Conservation (phyloP, 495 filamentous ascomycete species). For the Podospora pseudoanserina region DNA sequence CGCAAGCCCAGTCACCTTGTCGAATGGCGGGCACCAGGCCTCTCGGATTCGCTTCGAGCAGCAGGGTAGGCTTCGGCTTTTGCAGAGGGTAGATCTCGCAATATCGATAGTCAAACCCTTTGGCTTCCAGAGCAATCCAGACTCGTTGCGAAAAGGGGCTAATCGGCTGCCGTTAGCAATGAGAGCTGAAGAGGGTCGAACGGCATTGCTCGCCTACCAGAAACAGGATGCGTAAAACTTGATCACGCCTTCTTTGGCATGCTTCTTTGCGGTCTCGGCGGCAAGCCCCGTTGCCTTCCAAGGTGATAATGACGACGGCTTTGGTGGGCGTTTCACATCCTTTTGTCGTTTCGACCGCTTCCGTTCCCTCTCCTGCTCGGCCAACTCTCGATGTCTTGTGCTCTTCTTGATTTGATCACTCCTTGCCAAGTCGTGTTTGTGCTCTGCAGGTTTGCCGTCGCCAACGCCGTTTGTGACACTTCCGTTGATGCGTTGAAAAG, state of each 20-base stretch:
- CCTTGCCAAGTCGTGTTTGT: conserved; percentile 73
- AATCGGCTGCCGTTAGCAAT: background rate
- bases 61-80: conserved; percentile 62
- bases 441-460: conserved; percentile 50
- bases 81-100: conserved; percentile 86
- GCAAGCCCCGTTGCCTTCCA: conserved; percentile 80
- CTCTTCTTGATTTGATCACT: conserved; percentile 87
- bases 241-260: conserved; percentile 64
- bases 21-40: conserved; percentile 81
- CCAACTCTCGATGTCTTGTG: conserved; percentile 63
- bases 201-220: conserved; percentile 54
- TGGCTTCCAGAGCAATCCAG: conserved; percentile 92
- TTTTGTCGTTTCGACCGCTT: conserved; percentile 62
- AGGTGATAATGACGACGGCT: conserved; percentile 35
- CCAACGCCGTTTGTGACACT: conserved; percentile 69
- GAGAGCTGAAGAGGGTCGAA: conserved; percentile 3
- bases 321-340: conserved; percentile 58
- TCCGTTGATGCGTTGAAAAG: conserved; percentile 73
- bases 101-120: conserved; percentile 82
- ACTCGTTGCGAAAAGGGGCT: conserved; percentile 82
- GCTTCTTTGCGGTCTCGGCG: conserved; percentile 66
- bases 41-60: conserved; percentile 84
- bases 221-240: conserved; percentile 90
- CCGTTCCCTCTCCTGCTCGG: conserved; percentile 64
- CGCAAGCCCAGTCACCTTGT: conserved; percentile 82